Conservation (phyloP, 2,329 filamentous ascomycete species). For the Colletotrichum spaethianum region DNA sequence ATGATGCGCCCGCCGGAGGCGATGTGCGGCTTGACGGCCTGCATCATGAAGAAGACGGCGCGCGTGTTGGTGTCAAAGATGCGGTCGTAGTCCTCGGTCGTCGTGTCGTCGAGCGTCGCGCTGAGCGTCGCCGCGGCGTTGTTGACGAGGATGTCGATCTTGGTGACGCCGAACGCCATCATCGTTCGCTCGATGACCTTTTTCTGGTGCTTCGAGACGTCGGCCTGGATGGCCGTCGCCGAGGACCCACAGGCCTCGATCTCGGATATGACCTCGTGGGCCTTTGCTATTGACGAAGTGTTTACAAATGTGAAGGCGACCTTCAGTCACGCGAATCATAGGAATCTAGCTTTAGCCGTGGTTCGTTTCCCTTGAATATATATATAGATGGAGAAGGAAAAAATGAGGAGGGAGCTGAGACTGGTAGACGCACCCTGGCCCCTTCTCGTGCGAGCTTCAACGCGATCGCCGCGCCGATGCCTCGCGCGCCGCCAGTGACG, state of each 20-base stretch:
- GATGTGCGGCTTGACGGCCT: constrained; percentile 40
- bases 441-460: constrained; percentile 69
- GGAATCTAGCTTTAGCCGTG: constrained; percentile 28
- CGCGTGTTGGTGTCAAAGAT: constrained; percentile 42
- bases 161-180: constrained; percentile 42
- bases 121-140: constrained; percentile 42
- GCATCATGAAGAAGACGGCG: constrained; percentile 43
- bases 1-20: constrained; percentile 43
- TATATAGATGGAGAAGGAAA: no score
- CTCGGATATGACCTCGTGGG: constrained; percentile 43
- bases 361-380: not conserved
- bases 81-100: constrained; percentile 41
- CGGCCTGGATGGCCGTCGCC: constrained; percentile 43
- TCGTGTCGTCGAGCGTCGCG: constrained; percentile 41
- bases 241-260: constrained; percentile 45
- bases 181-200: constrained; percentile 41
- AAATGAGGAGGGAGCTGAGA: not conserved
- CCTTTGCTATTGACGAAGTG: constrained; percentile 41
- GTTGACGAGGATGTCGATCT: constrained; percentile 44
- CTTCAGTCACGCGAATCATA: constrained; percentile 28
- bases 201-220: constrained; percentile 43
- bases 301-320: constrained; percentile 42
- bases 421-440: constrained; percentile 59
- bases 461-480: constrained; percentile 72
- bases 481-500: constrained; percentile 60